Base-by-base conservation (phyloP, 106 monocot genomes). In the Cymbidium sinense region DNA sequence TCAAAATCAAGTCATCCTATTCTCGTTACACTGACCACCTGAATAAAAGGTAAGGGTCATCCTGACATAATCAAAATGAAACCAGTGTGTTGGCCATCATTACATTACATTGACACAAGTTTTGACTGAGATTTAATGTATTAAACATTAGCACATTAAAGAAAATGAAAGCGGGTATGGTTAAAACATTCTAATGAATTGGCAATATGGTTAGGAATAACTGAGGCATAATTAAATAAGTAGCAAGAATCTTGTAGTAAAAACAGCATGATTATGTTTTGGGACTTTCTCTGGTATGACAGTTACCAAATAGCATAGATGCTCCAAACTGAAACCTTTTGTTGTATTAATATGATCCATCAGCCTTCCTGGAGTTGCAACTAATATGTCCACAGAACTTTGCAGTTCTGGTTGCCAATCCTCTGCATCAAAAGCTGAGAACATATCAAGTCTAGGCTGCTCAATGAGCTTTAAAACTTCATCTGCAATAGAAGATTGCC, bases 321-420 rank as follows among this genome's bases (percentile, higher is more conserved):
- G 86, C 70, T 91, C 85, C 34, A 98, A 76, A 81, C 79, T 98
- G 83, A 98, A 98, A 81, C 96, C 96, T 78, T 88, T 94, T 33
- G 96, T 98, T 76, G 82, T 92, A 52, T 86, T 88, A 73, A 94
- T 88, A 79, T 98, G 96, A 76, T 98, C 96, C 87, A 98, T 90
- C 55, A 98, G 81, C 80, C 96, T 94, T 76, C 96, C 96, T 70
- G 96, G 96, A 70, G 96, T 98, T 36, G 94, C 94, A 47, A 98
- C 90, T 74, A 98, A 75, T 81, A 98, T 98, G 82, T 98, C 96
- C 20, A 98, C 94, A 77, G 86, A 64, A 86, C 85, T 87, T 82
- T 88, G 81, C 19, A 79, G 76, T 58, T 87, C 81, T 41, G 77
- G 69, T 70, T 74, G 85, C n/a, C 43, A 27, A 70, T 83, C 82